Percentiles rank a stretch among this genome's conserved stretches.
Evolutionary conservation across 1,139 yeast genomes (phyloP).

Genomic region (Yamadazyma jaroonii): DNA sequence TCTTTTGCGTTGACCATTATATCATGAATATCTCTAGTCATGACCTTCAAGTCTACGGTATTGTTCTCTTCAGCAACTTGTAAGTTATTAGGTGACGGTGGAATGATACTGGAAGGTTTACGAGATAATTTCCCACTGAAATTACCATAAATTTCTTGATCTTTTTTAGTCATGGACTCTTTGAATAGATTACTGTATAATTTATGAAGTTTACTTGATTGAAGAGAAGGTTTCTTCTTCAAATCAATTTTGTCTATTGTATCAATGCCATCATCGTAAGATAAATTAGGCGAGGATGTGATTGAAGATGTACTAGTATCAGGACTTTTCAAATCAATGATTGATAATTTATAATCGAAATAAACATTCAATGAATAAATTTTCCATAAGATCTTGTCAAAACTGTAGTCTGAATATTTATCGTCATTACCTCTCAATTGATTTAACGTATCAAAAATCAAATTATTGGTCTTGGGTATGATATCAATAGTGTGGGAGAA

Average conservation of each 20-base stretch:
- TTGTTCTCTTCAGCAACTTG: neutral
- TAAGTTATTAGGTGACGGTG: neutral
- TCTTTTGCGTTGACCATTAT: conserved; percentile 18
- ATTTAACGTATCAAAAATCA: conserved; percentile 7
- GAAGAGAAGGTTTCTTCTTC: neutral
- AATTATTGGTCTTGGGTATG: conserved; percentile 8
- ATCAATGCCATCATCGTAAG: conserved; percentile 5
- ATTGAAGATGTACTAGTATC: conserved; percentile 1
- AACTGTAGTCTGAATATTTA: conserved; percentile 16
- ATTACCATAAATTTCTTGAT: conserved; percentile 21
- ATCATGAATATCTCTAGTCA: conserved; percentile 29
- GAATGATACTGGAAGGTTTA: conserved; percentile 2
- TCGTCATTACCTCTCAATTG: conserved; percentile 13
- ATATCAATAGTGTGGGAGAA: conserved; percentile 17
- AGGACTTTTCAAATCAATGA: conserved; percentile 1
- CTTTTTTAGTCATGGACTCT: conserved; percentile 8
- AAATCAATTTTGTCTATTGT: neutral
- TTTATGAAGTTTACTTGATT: neutral
- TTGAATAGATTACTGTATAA: conserved; percentile 12
- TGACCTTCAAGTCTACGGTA: conserved; percentile 16
- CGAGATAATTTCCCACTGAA: conserved; percentile 15
- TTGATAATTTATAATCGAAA: conserved; percentile 15
- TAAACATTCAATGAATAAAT: conserved; percentile 16
- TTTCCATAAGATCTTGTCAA: conserved; percentile 22
- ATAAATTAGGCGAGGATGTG: conserved; percentile 1